A percentile compares a stretch with the other conserved stretches of the same genome.
These are phyloP conservation scores for Clavispora carvajalis DNA, from an alignment of 805 yeast genomes.

Conservation along the genomic window DNA sequence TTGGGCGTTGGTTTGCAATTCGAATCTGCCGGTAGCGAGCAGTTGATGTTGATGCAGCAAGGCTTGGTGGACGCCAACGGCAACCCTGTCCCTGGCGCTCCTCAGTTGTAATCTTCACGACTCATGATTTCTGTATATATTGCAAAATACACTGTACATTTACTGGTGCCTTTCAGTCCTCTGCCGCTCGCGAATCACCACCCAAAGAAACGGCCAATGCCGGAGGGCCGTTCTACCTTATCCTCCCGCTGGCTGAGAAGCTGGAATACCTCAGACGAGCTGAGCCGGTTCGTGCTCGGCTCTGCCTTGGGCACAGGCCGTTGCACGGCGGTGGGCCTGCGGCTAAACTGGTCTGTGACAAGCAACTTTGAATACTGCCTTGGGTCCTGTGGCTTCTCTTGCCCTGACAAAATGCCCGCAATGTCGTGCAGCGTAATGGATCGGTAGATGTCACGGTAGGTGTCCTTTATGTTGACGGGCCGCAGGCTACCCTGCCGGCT, in stretches of 20 bases:
- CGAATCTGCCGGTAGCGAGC: constrained; percentile 93
- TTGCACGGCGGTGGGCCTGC: not conserved
- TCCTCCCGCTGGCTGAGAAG: constrained; percentile 13
- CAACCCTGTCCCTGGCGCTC: constrained; percentile 80
- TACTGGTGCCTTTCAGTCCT: not conserved
- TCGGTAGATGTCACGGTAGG: constrained; percentile 32
- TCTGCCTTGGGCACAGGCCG: not conserved
- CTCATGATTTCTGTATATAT: constrained; percentile 17
- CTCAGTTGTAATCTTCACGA: constrained; percentile 36
- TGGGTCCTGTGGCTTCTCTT: not conserved
- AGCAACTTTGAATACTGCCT: constrained; percentile 3
- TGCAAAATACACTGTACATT: constrained; percentile 6
- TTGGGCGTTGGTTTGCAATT: constrained; percentile 93
- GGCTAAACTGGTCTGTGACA: constrained; percentile 1
- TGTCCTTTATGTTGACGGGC: constrained; percentile 16
- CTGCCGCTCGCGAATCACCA: constrained; percentile 24
- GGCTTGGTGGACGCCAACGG: constrained; percentile 79
- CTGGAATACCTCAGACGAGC: constrained; percentile 18
- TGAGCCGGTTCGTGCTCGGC: constrained; percentile 4
- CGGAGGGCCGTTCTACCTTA: constrained; percentile 4
- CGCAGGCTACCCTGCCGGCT: constrained; percentile 3
- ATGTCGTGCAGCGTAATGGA: constrained; percentile 32
- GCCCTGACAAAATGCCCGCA: constrained; percentile 14
- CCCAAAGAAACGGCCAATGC: constrained; percentile 28
- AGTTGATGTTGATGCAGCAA: constrained; percentile 85